These are phyloP conservation scores for Leccinum subrobustum DNA, from an alignment of 1,284 basidiomycete genomes.

Conservation along the genomic window DNA sequence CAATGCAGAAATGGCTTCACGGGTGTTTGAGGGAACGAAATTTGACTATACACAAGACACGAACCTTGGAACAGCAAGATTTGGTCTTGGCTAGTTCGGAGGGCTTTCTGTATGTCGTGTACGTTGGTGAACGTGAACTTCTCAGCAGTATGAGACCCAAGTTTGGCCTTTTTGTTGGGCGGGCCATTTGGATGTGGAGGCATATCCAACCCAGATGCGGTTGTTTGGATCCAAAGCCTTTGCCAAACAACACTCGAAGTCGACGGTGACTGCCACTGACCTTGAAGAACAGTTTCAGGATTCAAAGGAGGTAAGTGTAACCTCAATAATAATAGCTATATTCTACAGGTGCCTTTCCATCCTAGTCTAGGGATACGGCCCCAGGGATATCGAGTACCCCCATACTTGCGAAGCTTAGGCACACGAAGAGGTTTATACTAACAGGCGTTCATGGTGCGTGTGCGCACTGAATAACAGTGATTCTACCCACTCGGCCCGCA, in stretches of 20 bases:
- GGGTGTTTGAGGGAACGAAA: background rate
- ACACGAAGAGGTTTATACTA: no score
- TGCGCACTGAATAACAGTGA: background rate
- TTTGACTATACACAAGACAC: background rate
- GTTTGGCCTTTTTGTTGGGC: conserved; percentile 17
- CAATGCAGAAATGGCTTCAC: conserved; percentile 44
- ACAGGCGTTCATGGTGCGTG: background rate
- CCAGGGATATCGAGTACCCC: background rate
- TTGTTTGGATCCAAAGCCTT: conserved; percentile 31
- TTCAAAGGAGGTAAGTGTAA: no score
- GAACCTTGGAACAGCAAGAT: conserved; percentile 29
- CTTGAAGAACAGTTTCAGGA: no score
- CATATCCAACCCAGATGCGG: conserved; percentile 14
- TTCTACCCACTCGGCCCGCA: background rate
- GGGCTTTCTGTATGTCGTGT: conserved; percentile 25
- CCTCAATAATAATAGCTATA: background rate
- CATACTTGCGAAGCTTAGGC: background rate
- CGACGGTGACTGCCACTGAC: no score
- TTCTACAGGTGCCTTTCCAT: background rate
- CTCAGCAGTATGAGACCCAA: background rate
- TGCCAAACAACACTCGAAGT: conserved; percentile 22
- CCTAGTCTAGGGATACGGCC: background rate
- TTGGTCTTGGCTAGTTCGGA: conserved; percentile 19
- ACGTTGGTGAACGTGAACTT: conserved; percentile 18
- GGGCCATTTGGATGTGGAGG: conserved; percentile 1